Evolutionary conservation across 768 basidiomycete genomes (phyloP).

Genomic region (Heimioporus sp.): DNA sequence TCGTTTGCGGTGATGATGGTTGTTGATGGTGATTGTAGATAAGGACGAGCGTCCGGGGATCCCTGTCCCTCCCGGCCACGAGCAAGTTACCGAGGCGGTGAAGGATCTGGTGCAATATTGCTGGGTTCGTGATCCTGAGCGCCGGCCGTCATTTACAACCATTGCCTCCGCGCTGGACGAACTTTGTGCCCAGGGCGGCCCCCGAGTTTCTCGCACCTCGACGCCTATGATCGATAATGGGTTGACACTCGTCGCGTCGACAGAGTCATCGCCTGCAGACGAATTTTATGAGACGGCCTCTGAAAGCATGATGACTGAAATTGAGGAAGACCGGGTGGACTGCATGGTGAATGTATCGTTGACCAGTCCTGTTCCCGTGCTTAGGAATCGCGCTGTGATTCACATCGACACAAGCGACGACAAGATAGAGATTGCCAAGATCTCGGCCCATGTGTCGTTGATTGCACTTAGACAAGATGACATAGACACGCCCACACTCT

Average conservation of each 20-base stretch:
- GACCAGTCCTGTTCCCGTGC: conserved; percentile 13
- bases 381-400: background rate
- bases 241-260: background rate
- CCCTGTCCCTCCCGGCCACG: conserved; percentile 35
- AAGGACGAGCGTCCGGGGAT: conserved; percentile 51
- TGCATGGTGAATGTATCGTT: conserved; percentile 17
- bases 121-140: conserved; percentile 53
- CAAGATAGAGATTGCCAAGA: conserved; percentile 20
- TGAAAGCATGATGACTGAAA: conserved; percentile 22
- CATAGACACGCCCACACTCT: conserved; percentile 21
- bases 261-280: conserved; percentile 19
- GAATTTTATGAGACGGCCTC: conserved; percentile 27
- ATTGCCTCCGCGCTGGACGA: conserved; percentile 46
- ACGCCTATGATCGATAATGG: background rate
- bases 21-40: conserved; percentile 34
- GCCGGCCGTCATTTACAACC: conserved; percentile 52
- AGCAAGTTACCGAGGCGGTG: conserved; percentile 30
- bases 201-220: background rate
- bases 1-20: conserved; percentile 1
- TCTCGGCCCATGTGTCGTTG: background rate
- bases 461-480: background rate
- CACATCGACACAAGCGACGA: conserved; percentile 5
- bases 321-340: conserved; percentile 8
- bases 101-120: conserved; percentile 49
- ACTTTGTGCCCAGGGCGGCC: conserved; percentile 35